Conservation (phyloP, 2,329 filamentous ascomycete species). For the Arthroderma sp. region DNA sequence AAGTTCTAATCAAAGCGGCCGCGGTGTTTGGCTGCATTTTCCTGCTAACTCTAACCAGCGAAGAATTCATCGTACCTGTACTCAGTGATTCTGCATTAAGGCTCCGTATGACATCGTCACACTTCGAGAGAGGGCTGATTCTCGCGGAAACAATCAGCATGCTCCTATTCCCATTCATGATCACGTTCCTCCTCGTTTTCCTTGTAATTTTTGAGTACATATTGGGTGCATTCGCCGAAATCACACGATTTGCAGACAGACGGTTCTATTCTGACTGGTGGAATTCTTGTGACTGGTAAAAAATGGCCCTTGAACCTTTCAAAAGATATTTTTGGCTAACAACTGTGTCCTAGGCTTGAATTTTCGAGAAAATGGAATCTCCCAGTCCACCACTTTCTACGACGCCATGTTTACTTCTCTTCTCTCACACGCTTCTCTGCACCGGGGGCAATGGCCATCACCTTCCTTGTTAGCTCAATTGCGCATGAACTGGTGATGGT, state of each 20-base stretch:
- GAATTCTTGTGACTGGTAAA: conserved; percentile 45
- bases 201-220: conserved; percentile 98
- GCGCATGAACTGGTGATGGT: conserved; percentile 95
- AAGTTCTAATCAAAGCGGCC: conserved; percentile 70
- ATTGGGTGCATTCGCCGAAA: conserved; percentile 85
- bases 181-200: conserved; percentile 89
- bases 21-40: conserved; percentile 96
- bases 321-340: neutral
- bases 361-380: conserved; percentile 96
- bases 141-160: conserved; percentile 81
- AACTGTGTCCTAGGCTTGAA: conserved; percentile 53
- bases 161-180: conserved; percentile 93
- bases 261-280: conserved; percentile 78
- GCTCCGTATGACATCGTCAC: conserved; percentile 37
- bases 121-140: conserved; percentile 61
- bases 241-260: conserved; percentile 83
- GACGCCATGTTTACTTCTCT: conserved; percentile 84
- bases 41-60: conserved; percentile 75
- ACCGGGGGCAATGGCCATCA: conserved; percentile 69
- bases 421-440: conserved; percentile 65
- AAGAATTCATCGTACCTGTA: conserved; percentile 91
- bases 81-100: conserved; percentile 57
- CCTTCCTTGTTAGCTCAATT: conserved; percentile 77
- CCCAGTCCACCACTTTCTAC: conserved; percentile 92
- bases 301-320: neutral